Percentiles rank a stretch among this genome's conserved stretches.
phyloP scores from a whole-genome alignment of 2,329 filamentous ascomycete species.

The Colletotrichum theobromicola region DNA sequence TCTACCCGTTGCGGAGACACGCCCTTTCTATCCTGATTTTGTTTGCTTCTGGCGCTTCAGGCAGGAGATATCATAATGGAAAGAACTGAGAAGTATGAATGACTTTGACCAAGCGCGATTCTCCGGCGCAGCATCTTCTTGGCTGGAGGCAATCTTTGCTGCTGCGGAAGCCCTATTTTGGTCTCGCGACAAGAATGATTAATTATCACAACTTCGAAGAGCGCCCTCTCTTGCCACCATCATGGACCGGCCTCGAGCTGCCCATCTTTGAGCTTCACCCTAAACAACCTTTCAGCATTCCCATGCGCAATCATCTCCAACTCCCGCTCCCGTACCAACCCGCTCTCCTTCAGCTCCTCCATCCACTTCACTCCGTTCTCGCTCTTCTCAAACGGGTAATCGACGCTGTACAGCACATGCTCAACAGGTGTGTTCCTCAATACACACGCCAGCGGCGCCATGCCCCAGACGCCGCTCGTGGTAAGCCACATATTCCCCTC shows the following conservation, averaged over 20 bases:
- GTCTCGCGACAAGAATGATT: too few relatives aligned
- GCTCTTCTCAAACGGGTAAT: slow-evolving; percentile 60
- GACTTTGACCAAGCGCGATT: not conserved
- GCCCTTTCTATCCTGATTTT: not conserved
- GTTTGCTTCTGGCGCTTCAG: not conserved
- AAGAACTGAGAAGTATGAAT: not conserved
- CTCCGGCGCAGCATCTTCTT: not conserved
- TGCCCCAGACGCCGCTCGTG: slow-evolving; percentile 57
- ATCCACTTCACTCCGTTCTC: slow-evolving; percentile 54
- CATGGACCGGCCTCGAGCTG: not conserved
- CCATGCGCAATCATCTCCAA: slow-evolving; percentile 52
- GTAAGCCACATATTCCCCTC: slow-evolving; percentile 63
- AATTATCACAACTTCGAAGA: too few relatives aligned
- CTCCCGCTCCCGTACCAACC: slow-evolving; percentile 52
- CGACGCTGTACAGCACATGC: slow-evolving; percentile 59
- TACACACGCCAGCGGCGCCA: slow-evolving; percentile 51
- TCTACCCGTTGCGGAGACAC: not conserved
- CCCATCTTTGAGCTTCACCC: slow-evolving; percentile 26
- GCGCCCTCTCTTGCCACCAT: too few relatives aligned
- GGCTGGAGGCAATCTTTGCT: not conserved
- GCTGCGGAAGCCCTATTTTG: not conserved
- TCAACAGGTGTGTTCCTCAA: slow-evolving; percentile 51
- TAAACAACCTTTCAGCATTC: slow-evolving; percentile 56
- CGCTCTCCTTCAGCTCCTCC: slow-evolving; percentile 51
- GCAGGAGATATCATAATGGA: not conserved